Conservation (phyloP, 306 rosid genomes). For the Quercus rubra region DNA sequence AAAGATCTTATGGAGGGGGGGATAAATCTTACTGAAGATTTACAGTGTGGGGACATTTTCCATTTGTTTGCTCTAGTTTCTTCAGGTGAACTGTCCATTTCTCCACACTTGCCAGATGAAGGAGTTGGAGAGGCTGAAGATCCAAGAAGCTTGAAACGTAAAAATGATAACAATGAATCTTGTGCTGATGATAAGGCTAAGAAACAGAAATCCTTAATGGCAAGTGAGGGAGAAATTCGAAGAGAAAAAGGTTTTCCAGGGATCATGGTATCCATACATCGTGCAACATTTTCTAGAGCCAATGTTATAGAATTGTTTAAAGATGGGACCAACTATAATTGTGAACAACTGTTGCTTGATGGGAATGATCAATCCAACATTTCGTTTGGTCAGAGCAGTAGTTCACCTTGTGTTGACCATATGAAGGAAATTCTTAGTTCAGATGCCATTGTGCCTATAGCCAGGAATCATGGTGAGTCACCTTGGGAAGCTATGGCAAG, state of each 20-base stretch:
- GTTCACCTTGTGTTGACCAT: constrained; percentile 31
- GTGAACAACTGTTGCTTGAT: constrained; percentile 25
- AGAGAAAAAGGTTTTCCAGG: constrained; percentile 98
- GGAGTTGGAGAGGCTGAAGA: constrained; percentile 95
- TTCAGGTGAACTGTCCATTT: constrained; percentile 68
- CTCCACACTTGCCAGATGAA: constrained; percentile 66
- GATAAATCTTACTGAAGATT: constrained; percentile 54
- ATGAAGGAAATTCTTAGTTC: constrained; percentile 40
- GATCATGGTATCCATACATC: constrained; percentile 46
- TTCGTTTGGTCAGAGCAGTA: constrained; percentile 20
- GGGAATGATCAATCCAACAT: constrained; percentile 20
- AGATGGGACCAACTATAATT: constrained; percentile 32
- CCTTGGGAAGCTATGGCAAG: constrained; percentile 80
- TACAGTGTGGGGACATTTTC: constrained; percentile 81
- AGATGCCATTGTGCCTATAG: constrained; percentile 28
- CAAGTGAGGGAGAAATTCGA: constrained; percentile 86
- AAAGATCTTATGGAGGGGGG: constrained; percentile 60
- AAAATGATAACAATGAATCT: constrained; percentile 50
- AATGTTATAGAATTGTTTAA: constrained; percentile 51
- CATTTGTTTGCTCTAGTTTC: constrained; percentile 82
- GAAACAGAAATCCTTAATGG: constrained; percentile 50
- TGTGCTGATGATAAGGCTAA: constrained; percentile 50
- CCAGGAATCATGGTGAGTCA: constrained; percentile 38
- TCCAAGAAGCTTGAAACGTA: constrained; percentile 68
- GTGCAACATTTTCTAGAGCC: constrained; percentile 45